A percentile compares a stretch with the other conserved stretches of the same genome.
Evolutionary conservation across 2,329 filamentous ascomycete genomes (phyloP).

Genomic region (Tolypocladium paradoxum): DNA sequence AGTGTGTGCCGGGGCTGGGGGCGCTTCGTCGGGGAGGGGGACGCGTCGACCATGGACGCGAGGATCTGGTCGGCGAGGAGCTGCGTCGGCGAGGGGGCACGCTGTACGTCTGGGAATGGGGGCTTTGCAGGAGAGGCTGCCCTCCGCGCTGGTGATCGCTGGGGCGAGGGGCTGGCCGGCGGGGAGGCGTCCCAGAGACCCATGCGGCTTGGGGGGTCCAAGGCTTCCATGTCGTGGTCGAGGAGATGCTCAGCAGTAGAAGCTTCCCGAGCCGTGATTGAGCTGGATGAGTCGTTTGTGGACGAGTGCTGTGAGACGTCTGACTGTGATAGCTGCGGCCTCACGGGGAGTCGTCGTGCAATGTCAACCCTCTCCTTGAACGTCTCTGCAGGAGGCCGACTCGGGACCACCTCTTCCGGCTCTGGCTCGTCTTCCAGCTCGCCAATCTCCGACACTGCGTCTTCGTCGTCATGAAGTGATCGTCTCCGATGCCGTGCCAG

Average conservation of each 20-base stretch:
- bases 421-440: slow-evolving; percentile 38
- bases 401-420: slow-evolving; percentile 3
- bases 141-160: not conserved
- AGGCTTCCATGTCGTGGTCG: not conserved
- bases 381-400: slow-evolving; percentile 12
- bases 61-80: slow-evolving; percentile 46
- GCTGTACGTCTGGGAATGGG: not conserved
- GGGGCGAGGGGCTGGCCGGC: not conserved
- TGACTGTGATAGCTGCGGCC: slow-evolving; percentile 16
- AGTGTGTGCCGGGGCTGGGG: slow-evolving; percentile 40
- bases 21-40: slow-evolving; percentile 45
- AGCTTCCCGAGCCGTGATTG: too few species aligned
- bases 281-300: not conserved
- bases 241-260: not conserved
- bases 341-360: slow-evolving; percentile 12
- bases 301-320: slow-evolving; percentile 7
- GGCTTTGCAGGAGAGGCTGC: not conserved
- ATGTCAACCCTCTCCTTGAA: slow-evolving; percentile 4
- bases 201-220: not conserved
- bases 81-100: slow-evolving; percentile 31
- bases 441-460: slow-evolving; percentile 35
- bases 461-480: not conserved
- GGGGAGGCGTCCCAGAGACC: not conserved
- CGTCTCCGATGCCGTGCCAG: slow-evolving; percentile 1
- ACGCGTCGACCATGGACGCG: slow-evolving; percentile 40